Conservation (phyloP, 2,329 filamentous ascomycete species). For the Diaporthe sp. region DNA sequence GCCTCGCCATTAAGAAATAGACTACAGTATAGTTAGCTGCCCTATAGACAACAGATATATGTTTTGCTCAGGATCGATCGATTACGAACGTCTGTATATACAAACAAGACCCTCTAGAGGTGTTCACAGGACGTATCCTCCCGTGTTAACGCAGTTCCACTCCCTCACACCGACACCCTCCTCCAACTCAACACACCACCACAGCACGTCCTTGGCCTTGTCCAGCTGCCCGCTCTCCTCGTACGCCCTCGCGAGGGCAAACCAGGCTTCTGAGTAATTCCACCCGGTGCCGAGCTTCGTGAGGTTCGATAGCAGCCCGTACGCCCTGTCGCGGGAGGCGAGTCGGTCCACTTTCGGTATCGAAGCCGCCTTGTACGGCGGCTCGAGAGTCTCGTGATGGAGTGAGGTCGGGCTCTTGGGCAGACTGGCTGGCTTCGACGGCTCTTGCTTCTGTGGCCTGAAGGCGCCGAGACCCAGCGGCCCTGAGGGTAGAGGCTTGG, state of each 20-base stretch:
- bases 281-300: constrained; percentile 90
- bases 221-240: constrained; percentile 88
- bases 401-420: constrained; percentile 37
- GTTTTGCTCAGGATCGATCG: neutral
- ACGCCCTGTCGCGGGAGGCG: constrained; percentile 91
- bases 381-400: constrained; percentile 58
- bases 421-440: constrained; percentile 1
- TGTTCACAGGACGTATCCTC: constrained; percentile 72
- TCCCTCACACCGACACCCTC: constrained; percentile 83
- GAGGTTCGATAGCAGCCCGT: constrained; percentile 82
- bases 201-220: constrained; percentile 91
- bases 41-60: neutral
- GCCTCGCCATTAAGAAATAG: constrained; percentile 23
- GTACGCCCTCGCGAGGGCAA: constrained; percentile 85
- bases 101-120: neutral
- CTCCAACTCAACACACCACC: constrained; percentile 98
- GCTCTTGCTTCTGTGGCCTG: constrained; percentile 23
- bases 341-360: constrained; percentile 83
- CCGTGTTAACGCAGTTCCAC: constrained; percentile 79
- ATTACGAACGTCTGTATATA: constrained; percentile 9
- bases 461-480: constrained; percentile 61
- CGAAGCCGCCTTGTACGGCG: constrained; percentile 68
- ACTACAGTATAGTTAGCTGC: constrained; percentile 15
- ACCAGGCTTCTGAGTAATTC: constrained; percentile 96
- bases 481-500: constrained; percentile 53